These are phyloP conservation scores for Dictyostelium brefeldianum DNA, from an alignment of 78 protist species.

Conservation along the genomic window DNA sequence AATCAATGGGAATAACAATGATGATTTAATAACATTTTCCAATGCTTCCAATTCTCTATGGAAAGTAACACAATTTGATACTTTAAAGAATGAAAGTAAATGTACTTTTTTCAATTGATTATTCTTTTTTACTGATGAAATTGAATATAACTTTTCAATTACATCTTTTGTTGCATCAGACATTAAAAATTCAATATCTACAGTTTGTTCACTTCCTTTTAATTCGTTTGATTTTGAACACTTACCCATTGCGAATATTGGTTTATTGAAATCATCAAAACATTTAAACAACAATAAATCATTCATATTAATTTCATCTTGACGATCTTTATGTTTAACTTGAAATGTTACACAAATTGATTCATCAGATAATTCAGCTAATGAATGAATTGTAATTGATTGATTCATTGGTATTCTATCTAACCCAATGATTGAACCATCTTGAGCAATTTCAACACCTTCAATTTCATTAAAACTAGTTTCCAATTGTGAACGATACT, in stretches of 20 bases:
- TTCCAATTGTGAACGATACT: neutral
- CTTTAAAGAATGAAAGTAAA: neutral
- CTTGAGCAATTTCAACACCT: neutral
- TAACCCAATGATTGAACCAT: neutral
- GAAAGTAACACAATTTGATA: conserved; percentile 34
- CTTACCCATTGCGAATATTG: neutral
- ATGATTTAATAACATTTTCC: neutral
- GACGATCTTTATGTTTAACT: neutral
- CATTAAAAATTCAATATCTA: neutral
- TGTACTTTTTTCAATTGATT: neutral
- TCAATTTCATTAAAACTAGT: neutral
- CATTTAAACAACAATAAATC: neutral
- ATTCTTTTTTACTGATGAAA: neutral
- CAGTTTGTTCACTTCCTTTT: neutral
- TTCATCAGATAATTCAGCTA: neutral
- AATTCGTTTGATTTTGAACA: neutral
- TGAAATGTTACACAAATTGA: neutral
- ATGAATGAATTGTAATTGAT: neutral
- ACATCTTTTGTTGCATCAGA: neutral
- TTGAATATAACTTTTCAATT: neutral
- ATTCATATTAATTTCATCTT: neutral
- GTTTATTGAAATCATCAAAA: neutral
- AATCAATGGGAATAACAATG: neutral
- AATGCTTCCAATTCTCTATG: conserved; percentile 20
- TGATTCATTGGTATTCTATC: neutral